Evolutionary conservation across 371 early-diverging fungal genomes (phyloP), one percentile per base, ranked within the genome.

Genomic region (Smittium mucronatum): DNA sequence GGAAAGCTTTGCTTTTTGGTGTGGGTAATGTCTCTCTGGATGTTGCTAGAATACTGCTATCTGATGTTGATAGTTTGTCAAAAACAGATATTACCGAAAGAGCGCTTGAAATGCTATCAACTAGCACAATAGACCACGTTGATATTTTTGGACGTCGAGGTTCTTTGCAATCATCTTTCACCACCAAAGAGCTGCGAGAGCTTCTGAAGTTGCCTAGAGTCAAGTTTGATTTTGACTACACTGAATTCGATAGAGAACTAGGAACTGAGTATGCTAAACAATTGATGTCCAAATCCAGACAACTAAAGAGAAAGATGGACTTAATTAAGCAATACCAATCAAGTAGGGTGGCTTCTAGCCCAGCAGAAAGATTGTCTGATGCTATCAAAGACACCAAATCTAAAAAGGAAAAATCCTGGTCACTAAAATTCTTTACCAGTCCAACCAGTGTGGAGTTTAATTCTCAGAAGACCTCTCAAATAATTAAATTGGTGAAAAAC

Each of bases 1-100:
- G 93, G 36, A 88, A 87, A 0, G 93, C 88, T 0, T 86, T 89
- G 0, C 83, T 99, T 0, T 81, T 98, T 47, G 99, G 98, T 2
- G 92, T 94, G 65, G 99, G 99, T 15, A 98, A 98, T 74, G 98
- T 98, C 0, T 94, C 98, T 0, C 74, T 98, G 67, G 98, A 98
- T 79, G 85, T 91, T 29, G 96, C 97, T 0, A 82, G 99, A 69
- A 85, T 97, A 31, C 79, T 98, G 34, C 78, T 99, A 68, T 83
- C 84, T 1, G 88, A 90, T 0, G 71, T 89, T 31, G 88, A 91
- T 63, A 79, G 67, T n/a, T 79, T 96, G 67, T 83, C 84, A 8
- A 85, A 84, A 73, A 97, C 97, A 0, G 97, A 98, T 77, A 89
- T 95, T 36, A 86, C 93, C 0, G 85, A 84, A 34, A 82, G 84